Percentiles rank a stretch among this genome's conserved stretches.
phyloP scores from a whole-genome alignment of 495 filamentous ascomycete genomes.

The Penicillium riverlandense region DNA sequence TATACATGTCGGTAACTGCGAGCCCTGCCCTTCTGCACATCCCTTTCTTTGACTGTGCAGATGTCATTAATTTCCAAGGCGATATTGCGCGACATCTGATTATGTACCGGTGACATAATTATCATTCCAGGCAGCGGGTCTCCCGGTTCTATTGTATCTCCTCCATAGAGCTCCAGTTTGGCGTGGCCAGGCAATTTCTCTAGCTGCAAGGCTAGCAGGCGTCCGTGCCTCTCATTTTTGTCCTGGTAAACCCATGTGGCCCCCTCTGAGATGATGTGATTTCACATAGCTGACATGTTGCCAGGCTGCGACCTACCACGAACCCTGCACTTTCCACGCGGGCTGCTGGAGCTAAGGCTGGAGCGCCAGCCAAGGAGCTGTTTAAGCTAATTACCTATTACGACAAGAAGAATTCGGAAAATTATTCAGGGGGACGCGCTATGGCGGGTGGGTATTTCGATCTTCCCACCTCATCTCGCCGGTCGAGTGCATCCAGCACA shows the following conservation, averaged over 20 bases:
- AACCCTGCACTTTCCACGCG: background rate
- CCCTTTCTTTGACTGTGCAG: constrained; percentile 1
- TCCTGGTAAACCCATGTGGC: background rate
- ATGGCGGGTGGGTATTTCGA: constrained; percentile 40
- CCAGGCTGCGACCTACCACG: constrained; percentile 12
- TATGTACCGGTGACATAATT: constrained; percentile 18
- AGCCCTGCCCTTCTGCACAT: background rate
- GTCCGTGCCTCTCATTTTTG: too few relatives aligned
- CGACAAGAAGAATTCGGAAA: too few relatives aligned
- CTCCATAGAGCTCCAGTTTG: background rate
- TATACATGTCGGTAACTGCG: background rate
- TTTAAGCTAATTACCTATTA: too few relatives aligned
- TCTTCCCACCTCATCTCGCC: constrained; percentile 25
- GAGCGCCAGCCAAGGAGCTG: too few relatives aligned
- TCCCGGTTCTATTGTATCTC: constrained; percentile 3
- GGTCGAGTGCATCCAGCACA: constrained; percentile 24
- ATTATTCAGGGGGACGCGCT: background rate
- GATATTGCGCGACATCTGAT: background rate
- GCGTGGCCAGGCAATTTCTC: background rate
- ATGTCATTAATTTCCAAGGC: constrained; percentile 1
- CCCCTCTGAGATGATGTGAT: constrained; percentile 1
- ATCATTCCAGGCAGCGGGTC: constrained; percentile 12
- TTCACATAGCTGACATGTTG: constrained; percentile 24
- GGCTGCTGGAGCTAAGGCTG: background rate
- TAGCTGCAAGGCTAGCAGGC: too few relatives aligned